Evolutionary conservation across 2,329 filamentous ascomycete species (phyloP), one percentile per base, ranked within the genome.

Genomic region (Colletotrichum sp.): DNA sequence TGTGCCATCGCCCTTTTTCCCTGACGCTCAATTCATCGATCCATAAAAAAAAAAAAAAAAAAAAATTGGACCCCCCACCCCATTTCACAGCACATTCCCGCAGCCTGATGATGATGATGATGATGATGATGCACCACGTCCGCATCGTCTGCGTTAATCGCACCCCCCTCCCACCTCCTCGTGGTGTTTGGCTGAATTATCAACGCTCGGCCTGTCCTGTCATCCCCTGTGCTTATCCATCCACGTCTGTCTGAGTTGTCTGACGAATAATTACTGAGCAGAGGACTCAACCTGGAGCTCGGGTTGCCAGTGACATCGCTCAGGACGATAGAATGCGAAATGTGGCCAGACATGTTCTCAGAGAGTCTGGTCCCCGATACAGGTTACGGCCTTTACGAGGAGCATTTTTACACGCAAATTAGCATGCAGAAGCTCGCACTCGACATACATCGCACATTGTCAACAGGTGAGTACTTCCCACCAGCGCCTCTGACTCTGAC

Each of bases 371-470:
- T 34, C 15, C 56, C 43, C 8, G 22, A 64, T 32, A 61, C 56
- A 16, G 30, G 58, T 16, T 32, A 36, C 36, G 52, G 2, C 87
- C n/a, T 91, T 75, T 91, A 89, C 72, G 88, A 91, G 76, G 88
- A 91, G 74, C 87, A 93, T 78, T 92, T 91, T 80, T 87, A 89
- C 4, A 91, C 91, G 0, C 90, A 92, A 79, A 89, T 93, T 61
- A 88, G 90, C 13, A 84, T 93, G 22, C 85, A 89, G 25, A 85
- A 88, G 28, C 82, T 93, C 4, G 88, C 89, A 48, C 85, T 87
- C 2, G 86, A 88, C 27, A 88, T 92, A 22, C 88, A 93, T 79
- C 84, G 84, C 58, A 84, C 85, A 4, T 85, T 93, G 32, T 88
- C 85, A 74, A 87, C 88, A 77, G 85, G 91, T 91, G 82, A 83